Evolutionary conservation across 805 yeast species (phyloP), one percentile per base, ranked within the genome.

Genomic region (Tetrapisispora arboricola): DNA sequence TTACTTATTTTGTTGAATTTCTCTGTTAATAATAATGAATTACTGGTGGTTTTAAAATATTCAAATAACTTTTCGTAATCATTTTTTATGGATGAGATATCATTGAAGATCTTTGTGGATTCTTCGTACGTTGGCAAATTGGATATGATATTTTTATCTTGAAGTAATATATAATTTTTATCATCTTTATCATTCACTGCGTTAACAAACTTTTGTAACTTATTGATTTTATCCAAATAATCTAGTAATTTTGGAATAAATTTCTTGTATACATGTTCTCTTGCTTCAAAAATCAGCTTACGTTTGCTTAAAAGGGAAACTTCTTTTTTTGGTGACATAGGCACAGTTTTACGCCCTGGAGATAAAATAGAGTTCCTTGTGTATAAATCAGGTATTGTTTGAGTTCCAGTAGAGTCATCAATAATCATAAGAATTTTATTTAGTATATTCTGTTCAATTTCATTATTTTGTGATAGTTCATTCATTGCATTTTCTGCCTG

Each of bases 371-470:
- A 56, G 42, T 67, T 67, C 42, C 72, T 51, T 7, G 62, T 55
- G 36, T 66, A 67, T 10, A 66, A 47, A 44, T 67, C 72, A 6
- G 70, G 67, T 6, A 67, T 65, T 1, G 71, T 63, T 20, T 56
- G 51, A 7, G 59, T 54, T 0, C 71, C 72, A 29, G 51, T 57
- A 4, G 63, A 51, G 41, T 67, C 72, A 36, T 57, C 49, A 2
- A 66, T 51, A 8, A 57, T 50, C 6, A 50, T 54, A 32, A 67
- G 44, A 13, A 67, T 55, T 15, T 43, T 45, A 36, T 59, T 62
- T 18, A 67, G 41, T 21, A 53, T 47, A 21, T 54, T 44, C 41
- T 57, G 47, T 41, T 55, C 50, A 20, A 46, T 32, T 28, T 47
- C 47, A 39, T 67, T 66, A 22, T 59, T 58, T 8, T 45, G 40